These are phyloP conservation scores for Acaromyces ingoldii DNA, from an alignment of 1,284 basidiomycete species.

Conservation along the genomic window DNA sequence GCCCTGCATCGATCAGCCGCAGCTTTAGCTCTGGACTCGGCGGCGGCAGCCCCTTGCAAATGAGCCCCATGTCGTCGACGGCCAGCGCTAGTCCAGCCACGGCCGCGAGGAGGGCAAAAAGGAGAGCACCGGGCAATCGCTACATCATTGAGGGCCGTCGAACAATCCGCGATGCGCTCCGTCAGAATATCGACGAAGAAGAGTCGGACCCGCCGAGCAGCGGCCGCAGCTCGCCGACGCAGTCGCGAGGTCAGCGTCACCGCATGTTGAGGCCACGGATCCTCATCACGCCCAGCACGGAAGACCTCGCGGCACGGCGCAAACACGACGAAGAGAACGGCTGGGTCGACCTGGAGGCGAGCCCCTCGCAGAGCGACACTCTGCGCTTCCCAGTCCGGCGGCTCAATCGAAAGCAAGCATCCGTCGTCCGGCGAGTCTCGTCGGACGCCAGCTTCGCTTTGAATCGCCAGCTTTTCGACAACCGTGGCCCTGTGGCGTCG, in stretches of 20 bases:
- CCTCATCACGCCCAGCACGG: constrained; percentile 40
- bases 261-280: constrained; percentile 31
- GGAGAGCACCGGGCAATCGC: constrained; percentile 34
- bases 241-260: neutral
- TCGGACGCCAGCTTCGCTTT: constrained; percentile 4
- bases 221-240: neutral
- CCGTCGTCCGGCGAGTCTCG: constrained; percentile 1
- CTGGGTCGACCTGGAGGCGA: constrained; percentile 12
- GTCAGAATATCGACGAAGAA: too few relatives aligned
- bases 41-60: neutral
- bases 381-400: neutral
- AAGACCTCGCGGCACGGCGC: constrained; percentile 29
- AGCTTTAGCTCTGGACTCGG: neutral
- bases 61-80: neutral
- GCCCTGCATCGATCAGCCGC: constrained; percentile 12
- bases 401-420: neutral
- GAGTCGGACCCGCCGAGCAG: constrained; percentile 6
- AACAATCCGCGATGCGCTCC: constrained; percentile 28
- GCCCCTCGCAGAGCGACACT: neutral
- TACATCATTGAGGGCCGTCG: constrained; percentile 34
- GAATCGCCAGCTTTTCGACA: too few relatives aligned
- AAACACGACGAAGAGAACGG: constrained; percentile 20
- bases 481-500: too few relatives aligned
- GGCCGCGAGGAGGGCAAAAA: neutral
- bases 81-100: neutral